phyloP scores from a whole-genome alignment of 2,329 filamentous ascomycete genomes.

The Karstenula rhodostoma region DNA sequence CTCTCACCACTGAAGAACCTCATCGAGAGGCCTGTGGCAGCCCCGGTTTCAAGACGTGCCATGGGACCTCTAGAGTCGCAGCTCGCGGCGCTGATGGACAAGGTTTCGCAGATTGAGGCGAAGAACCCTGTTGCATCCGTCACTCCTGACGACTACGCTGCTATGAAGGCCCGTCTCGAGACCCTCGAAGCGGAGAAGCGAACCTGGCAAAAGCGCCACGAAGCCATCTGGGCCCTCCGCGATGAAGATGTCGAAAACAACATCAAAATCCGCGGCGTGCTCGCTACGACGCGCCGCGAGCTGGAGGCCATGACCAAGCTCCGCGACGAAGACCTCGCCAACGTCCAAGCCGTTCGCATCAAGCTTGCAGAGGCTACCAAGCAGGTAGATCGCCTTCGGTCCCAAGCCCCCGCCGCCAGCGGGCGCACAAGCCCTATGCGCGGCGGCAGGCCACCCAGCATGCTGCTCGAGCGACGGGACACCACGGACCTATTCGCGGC shows the following conservation, averaged over 20 bases:
- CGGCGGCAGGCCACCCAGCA: slow-evolving; percentile 39
- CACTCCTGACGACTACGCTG: slow-evolving; percentile 48
- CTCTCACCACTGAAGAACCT: slow-evolving; percentile 8
- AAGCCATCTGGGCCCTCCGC: slow-evolving; percentile 52
- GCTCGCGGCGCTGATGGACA: slow-evolving; percentile 48
- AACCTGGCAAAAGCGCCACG: slow-evolving; percentile 46
- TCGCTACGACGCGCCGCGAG: slow-evolving; percentile 51
- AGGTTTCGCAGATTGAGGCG: slow-evolving; percentile 46
- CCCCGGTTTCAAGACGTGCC: slow-evolving; percentile 33
- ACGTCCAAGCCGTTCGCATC: slow-evolving; percentile 49
- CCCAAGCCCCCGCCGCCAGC: slow-evolving; percentile 13
- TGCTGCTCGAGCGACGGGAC: slow-evolving; percentile 44
- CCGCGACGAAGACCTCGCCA: slow-evolving; percentile 53
- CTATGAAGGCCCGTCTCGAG: slow-evolving; percentile 40
- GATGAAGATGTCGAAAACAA: slow-evolving; percentile 55
- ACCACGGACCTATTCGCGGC: slow-evolving; percentile 52
- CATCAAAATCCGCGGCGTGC: slow-evolving; percentile 51
- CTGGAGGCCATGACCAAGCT: slow-evolving; percentile 51
- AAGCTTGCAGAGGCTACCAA: slow-evolving; percentile 53
- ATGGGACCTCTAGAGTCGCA: slow-evolving; percentile 48
- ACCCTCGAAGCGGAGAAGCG: slow-evolving; percentile 50
- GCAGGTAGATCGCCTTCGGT: slow-evolving; percentile 42
- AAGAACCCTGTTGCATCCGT: slow-evolving; percentile 45
- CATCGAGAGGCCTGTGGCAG: slow-evolving; percentile 29
- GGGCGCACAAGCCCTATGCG: slow-evolving; percentile 35